Conservation (phyloP, 2,329 filamentous ascomycete species). For the Xylariaceae sp. region DNA sequence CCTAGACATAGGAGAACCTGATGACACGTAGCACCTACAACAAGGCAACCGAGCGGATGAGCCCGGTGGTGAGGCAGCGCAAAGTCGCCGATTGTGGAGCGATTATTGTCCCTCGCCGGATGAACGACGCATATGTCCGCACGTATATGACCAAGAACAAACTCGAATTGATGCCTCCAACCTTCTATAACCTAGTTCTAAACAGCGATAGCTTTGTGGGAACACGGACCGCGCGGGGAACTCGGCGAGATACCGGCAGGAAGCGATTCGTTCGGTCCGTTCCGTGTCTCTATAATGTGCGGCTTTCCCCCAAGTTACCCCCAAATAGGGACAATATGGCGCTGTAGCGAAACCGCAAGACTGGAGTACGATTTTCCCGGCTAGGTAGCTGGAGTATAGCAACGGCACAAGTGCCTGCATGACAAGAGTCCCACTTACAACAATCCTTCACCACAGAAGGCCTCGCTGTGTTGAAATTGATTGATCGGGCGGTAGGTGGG, state of each 20-base stretch:
- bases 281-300: background rate
- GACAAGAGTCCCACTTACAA: constrained; percentile 15
- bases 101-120: background rate
- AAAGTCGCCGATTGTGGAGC: background rate
- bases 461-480: constrained; percentile 13
- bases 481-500: constrained; percentile 22
- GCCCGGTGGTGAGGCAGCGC: background rate
- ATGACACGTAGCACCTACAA: background rate
- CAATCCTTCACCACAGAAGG: constrained; percentile 13
- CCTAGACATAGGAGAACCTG: background rate
- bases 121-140: background rate
- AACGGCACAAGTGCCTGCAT: background rate
- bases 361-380: background rate
- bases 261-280: background rate
- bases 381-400: background rate
- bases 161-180: background rate
- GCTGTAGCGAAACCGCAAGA: background rate
- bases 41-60: background rate
- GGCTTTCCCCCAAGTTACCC: background rate
- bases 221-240: background rate
- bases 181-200: background rate
- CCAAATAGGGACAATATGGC: background rate
- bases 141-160: background rate
- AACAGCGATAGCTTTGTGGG: background rate
- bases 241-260: background rate